Percentiles rank a stretch among this genome's conserved stretches.
Evolutionary conservation across 108 stramenopile genomes (phyloP).

Genomic region (Pseudonitzschia multiseries): DNA sequence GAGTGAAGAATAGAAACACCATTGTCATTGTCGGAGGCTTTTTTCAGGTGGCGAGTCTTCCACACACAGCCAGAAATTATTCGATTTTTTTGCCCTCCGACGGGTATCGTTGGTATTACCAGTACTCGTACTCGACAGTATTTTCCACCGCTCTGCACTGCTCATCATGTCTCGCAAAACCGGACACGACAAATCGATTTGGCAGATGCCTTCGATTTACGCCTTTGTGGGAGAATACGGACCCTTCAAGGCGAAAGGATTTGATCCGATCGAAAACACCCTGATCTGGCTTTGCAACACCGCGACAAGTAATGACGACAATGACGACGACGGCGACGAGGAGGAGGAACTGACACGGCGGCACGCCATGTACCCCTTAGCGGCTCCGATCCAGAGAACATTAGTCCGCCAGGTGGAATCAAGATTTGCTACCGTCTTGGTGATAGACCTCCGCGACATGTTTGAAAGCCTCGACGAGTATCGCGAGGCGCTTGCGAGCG

Average conservation of each 20-base stretch:
- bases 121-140: no score
- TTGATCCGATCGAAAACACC: conserved; percentile 31
- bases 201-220: conserved; percentile 34
- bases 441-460: conserved; percentile 42
- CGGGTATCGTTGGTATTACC: no score
- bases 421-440: conserved; percentile 27
- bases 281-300: conserved; percentile 20
- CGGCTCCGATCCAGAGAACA: conserved; percentile 31
- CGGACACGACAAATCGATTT: conserved; percentile 37
- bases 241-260: conserved; percentile 28
- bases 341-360: conserved; percentile 1
- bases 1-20: no score
- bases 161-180: conserved; percentile 59
- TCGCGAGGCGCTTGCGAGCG: conserved; percentile 23
- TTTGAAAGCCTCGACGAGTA: conserved; percentile 23
- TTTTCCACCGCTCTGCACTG: no score
- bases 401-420: conserved; percentile 10
- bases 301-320: neutral
- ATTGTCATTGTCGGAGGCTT: no score
- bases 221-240: conserved; percentile 44
- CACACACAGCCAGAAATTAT: no score
- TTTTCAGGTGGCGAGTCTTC: no score
- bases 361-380: conserved; percentile 41
- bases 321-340: no score
- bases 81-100: no score